These are phyloP conservation scores for Termitomyces sp. DNA, from an alignment of 768 basidiomycete species.

Conservation along the genomic window DNA sequence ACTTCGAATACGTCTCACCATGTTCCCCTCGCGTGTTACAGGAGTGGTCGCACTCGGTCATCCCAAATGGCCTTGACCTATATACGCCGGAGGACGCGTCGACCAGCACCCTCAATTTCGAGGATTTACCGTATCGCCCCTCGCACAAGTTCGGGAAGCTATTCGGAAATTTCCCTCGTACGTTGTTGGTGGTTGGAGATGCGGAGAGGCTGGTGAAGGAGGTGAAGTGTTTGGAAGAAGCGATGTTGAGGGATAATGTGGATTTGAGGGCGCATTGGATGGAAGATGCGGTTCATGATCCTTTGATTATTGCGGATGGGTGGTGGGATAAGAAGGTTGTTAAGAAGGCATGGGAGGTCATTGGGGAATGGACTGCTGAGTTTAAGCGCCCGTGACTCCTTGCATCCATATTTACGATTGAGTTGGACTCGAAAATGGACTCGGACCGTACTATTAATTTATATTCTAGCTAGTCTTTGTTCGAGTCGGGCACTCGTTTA, in stretches of 20 bases:
- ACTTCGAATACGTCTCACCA: neutral
- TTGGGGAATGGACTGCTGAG: neutral
- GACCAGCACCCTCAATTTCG: neutral
- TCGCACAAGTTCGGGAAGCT: neutral
- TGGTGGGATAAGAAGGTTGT: slow-evolving; percentile 1
- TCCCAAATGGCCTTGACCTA: neutral
- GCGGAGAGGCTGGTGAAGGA: neutral
- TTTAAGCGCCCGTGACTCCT: neutral
- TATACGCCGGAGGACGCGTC: neutral
- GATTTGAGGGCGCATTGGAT: neutral
- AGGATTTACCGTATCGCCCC: neutral
- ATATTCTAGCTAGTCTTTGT: too few species aligned
- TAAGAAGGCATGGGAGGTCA: neutral
- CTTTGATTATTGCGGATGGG: neutral
- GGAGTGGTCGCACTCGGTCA: neutral
- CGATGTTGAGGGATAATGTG: neutral
- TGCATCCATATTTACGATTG: neutral
- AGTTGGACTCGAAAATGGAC: neutral
- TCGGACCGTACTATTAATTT: too few species aligned
- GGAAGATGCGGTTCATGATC: neutral
- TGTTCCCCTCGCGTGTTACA: neutral
- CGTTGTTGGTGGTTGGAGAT: neutral
- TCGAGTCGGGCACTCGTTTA: too few species aligned
- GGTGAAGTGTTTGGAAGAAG: neutral
- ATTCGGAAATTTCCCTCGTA: neutral